Percentiles rank a stretch among this genome's conserved stretches.
Conservation (phyloP, 805 yeast genomes). For the Pichia phayaonensis region DNA sequence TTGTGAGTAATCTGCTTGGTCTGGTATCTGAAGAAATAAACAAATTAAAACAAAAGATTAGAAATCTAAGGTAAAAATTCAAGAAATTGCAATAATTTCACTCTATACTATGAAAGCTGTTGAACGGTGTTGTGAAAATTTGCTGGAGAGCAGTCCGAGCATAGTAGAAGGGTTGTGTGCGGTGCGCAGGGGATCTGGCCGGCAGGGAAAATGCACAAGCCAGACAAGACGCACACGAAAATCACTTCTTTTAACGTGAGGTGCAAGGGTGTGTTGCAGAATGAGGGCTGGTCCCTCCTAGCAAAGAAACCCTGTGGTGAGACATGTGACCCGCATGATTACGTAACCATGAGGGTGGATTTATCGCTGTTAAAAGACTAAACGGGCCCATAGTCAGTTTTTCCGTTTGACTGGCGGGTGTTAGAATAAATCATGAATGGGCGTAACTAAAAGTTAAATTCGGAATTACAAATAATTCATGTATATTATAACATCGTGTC, state of each 20-base stretch:
- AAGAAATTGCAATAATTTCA: background rate
- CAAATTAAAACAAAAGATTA: background rate
- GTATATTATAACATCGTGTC: background rate
- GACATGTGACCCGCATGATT: background rate
- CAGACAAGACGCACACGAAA: background rate
- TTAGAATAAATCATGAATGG: background rate
- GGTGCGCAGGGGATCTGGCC: background rate
- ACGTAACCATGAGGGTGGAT: background rate
- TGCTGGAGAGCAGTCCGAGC: background rate
- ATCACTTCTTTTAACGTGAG: background rate
- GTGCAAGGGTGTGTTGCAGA: background rate
- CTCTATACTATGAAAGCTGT: background rate
- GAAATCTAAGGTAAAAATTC: background rate
- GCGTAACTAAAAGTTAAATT: background rate
- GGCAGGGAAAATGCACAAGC: too few species aligned
- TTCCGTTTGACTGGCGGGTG: too few species aligned
- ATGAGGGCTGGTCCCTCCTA: background rate
- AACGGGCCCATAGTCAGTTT: too few species aligned
- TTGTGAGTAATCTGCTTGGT: constrained; percentile 17
- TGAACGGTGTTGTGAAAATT: background rate
- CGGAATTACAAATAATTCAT: background rate
- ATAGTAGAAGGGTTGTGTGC: background rate
- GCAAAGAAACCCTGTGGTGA: background rate
- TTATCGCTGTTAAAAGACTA: background rate
- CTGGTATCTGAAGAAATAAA: constrained; percentile 1